A percentile compares a stretch with the other conserved stretches of the same genome.
phyloP scores from a whole-genome alignment of 139 green algal genomes.

The Chlorella sorokiniana region DNA sequence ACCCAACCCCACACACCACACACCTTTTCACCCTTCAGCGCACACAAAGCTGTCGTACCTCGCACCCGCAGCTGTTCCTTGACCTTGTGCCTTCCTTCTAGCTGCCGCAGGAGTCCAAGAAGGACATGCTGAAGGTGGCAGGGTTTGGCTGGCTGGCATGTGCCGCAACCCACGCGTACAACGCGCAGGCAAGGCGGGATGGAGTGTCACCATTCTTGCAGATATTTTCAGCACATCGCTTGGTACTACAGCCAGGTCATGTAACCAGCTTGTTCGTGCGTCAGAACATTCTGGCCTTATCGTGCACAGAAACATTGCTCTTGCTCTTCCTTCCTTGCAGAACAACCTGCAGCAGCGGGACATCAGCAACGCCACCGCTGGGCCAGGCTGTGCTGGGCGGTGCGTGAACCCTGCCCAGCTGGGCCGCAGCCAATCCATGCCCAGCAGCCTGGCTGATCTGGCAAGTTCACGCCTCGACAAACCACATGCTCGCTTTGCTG shows the following conservation, averaged over 20 bases:
- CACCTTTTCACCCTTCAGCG: too few species aligned
- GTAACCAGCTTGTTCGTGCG: too few species aligned
- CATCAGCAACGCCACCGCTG: not conserved
- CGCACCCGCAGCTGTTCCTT: too few species aligned
- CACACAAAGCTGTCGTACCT: too few species aligned
- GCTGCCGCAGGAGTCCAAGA: not conserved
- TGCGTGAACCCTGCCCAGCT: too few species aligned
- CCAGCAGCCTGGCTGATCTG: too few species aligned
- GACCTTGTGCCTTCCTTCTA: too few species aligned
- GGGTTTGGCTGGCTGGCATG: slow-evolving; percentile 15
- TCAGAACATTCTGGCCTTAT: too few species aligned
- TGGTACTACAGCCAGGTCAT: too few species aligned
- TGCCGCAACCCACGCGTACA: slow-evolving; percentile 3
- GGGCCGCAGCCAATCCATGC: too few species aligned
- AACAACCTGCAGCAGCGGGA: slow-evolving; percentile 8
- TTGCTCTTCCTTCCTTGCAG: not conserved
- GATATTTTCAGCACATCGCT: not conserved
- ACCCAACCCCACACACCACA: not conserved
- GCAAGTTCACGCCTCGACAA: too few species aligned
- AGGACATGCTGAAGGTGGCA: slow-evolving; percentile 18
- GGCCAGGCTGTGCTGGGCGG: slow-evolving; percentile 5
- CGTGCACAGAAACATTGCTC: too few species aligned
- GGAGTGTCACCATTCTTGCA: not conserved
- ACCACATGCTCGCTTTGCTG: not conserved
- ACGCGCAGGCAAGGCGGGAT: not conserved